Base-by-base conservation (phyloP, 2,329 filamentous ascomycete genomes). In the Thelonectria rubi region DNA sequence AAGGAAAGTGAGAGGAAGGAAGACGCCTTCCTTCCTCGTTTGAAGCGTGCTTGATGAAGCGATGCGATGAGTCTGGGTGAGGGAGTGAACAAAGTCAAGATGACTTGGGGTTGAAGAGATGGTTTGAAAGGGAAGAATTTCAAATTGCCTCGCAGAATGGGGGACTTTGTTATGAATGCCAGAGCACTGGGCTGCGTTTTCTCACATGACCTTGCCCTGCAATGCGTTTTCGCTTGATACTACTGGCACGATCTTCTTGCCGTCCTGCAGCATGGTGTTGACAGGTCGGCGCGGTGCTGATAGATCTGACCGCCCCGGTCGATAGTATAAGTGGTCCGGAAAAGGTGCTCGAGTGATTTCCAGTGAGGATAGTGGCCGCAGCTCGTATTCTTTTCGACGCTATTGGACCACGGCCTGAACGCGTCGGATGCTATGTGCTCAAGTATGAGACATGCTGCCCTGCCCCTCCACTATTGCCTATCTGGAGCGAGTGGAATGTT, bases 251-350 rank as follows among this genome's bases (percentile, higher is more conserved):
- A 42, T 49, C 26, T 34, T 4, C 18, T 24, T 42, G 42, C 42
- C 15, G 58, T 61, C 53, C 46, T 24, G 47, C 45, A 40, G 32
- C 9, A 40, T 61, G 58, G 58, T 40, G 34, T 55, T 61, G 43
- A 61, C 58, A 34, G 58, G 30, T 53, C 42, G 42, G 15, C 24
- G n/a, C 42, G 49, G 50, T 39, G 6, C 52, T 56, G 48, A 48
- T 47, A 26, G 18, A 61, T 57, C 58, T 47, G 30, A 40, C 15
- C 15, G 20, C 24, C n/a, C 42, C 21, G 14, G 24, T 42, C 47
- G 47, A 37, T 47, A 30, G 26, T 50, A 46, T 52, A 51, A 51
- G 30, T 5, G 42, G 40, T 10, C 14, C 18, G 47, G n/a, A 32
- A 12, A 8, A 10, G 21, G 24, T 24, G 17, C 18, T 40, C 26